A percentile compares a stretch with the other conserved stretches of the same genome.
Evolutionary conservation across 495 filamentous ascomycete species (phyloP).

Genomic region (Penicillium tannophilum): DNA sequence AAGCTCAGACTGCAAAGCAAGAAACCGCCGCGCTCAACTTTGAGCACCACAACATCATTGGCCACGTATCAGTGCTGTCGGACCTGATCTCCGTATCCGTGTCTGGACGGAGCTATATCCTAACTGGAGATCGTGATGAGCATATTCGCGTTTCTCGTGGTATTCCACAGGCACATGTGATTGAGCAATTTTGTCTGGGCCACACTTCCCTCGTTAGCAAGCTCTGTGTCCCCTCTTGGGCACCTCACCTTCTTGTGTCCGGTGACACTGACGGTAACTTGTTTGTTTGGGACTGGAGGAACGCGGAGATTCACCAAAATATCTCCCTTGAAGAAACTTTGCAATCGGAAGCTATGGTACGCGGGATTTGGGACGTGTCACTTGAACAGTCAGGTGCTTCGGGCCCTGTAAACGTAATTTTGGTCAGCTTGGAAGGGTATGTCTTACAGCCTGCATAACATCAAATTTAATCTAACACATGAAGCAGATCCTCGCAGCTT

Average conservation of each 20-base stretch:
- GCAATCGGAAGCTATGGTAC: slow-evolving; percentile 32
- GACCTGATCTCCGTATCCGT: slow-evolving; percentile 59
- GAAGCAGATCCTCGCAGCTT: slow-evolving; percentile 58
- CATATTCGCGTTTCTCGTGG: slow-evolving; percentile 91
- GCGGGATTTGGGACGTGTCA: slow-evolving; percentile 42
- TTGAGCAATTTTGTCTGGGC: slow-evolving; percentile 85
- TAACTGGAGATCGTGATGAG: slow-evolving; percentile 94
- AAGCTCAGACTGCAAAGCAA: slow-evolving; percentile 31
- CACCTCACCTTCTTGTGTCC: slow-evolving; percentile 68
- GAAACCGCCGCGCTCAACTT: slow-evolving; percentile 57
- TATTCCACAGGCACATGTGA: slow-evolving; percentile 80
- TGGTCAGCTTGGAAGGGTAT: slow-evolving; percentile 73
- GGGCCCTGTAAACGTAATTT: slow-evolving; percentile 35
- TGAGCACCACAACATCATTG: slow-evolving; percentile 74
- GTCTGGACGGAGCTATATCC: slow-evolving; percentile 63
- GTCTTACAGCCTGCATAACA: slow-evolving; percentile 15
- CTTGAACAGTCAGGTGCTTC: slow-evolving; percentile 6
- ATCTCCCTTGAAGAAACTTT: slow-evolving; percentile 32
- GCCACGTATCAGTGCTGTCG: slow-evolving; percentile 92
- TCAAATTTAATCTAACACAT: slow-evolving; percentile 13
- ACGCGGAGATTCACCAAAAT: slow-evolving; percentile 54
- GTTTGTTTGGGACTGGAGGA: slow-evolving; percentile 80
- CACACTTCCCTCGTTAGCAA: slow-evolving; percentile 80
- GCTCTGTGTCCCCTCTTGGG: slow-evolving; percentile 62
- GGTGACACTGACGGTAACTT: slow-evolving; percentile 83